These are phyloP conservation scores for Cydonia oblonga DNA, from an alignment of 331 rosid species.

Conservation along the genomic window DNA sequence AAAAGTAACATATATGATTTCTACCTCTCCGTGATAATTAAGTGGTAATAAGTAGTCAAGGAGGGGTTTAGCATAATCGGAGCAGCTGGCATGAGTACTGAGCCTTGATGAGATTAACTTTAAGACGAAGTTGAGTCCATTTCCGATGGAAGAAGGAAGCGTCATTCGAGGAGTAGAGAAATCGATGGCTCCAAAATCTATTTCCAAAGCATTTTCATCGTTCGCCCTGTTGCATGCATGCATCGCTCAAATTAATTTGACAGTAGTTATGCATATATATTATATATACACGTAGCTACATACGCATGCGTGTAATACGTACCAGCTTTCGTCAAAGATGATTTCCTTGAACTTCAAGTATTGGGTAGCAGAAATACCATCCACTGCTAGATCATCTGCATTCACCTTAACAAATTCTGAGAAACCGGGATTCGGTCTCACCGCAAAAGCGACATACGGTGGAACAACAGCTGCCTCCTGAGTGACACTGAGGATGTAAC, in stretches of 20 bases:
- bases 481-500: constrained; percentile 56
- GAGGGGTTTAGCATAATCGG: constrained; percentile 37
- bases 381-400: constrained; percentile 54
- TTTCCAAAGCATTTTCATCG: constrained; percentile 65
- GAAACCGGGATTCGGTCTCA: constrained; percentile 74
- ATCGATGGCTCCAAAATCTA: constrained; percentile 72
- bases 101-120: constrained; percentile 48
- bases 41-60: constrained; percentile 55
- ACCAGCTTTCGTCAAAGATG: constrained; percentile 70
- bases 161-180: constrained; percentile 53
- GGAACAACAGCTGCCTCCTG: constrained; percentile 91
- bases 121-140: constrained; percentile 50
- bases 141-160: constrained; percentile 78
- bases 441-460: constrained; percentile 70
- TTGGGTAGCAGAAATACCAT: constrained; percentile 38
- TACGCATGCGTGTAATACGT: not conserved
- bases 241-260: not conserved
- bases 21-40: constrained; percentile 69
- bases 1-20: not conserved
- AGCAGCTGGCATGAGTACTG: constrained; percentile 9
- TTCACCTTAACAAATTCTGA: constrained; percentile 69
- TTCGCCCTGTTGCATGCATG: constrained; percentile 47
- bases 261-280: too few relatives aligned
- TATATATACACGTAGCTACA: not conserved
- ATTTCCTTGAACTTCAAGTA: constrained; percentile 71